These are phyloP conservation scores for Adansonia digitata DNA, from an alignment of 345 rosid genomes.

Conservation along the genomic window DNA sequence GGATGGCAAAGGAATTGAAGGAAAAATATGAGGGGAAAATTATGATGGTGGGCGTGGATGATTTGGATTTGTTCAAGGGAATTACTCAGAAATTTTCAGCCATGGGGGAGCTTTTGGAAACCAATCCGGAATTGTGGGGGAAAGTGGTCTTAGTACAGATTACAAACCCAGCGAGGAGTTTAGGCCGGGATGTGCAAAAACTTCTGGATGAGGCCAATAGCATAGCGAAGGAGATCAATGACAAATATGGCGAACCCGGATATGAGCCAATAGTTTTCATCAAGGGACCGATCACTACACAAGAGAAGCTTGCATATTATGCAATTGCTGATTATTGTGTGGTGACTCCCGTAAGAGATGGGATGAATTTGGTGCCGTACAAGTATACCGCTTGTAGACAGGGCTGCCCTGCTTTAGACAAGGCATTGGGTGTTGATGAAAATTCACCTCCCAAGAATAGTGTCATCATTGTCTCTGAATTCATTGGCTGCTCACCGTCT, in stretches of 20 bases:
- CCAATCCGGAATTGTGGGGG: constrained; percentile 35
- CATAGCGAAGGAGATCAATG: constrained; percentile 45
- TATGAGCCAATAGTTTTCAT: constrained; percentile 61
- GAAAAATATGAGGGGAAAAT: constrained; percentile 43
- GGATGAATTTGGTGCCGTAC: constrained; percentile 85
- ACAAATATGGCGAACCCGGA: constrained; percentile 44
- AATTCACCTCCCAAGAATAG: constrained; percentile 38
- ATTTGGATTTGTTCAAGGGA: constrained; percentile 77
- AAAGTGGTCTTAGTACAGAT: constrained; percentile 70
- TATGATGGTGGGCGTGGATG: constrained; percentile 73
- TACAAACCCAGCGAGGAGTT: constrained; percentile 73
- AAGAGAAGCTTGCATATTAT: constrained; percentile 64
- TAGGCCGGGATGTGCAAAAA: constrained; percentile 68
- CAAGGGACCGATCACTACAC: constrained; percentile 45
- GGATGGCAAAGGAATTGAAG: constrained; percentile 51
- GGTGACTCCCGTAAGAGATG: constrained; percentile 80
- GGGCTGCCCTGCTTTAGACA: constrained; percentile 56
- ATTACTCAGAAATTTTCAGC: constrained; percentile 69
- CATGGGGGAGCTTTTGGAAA: constrained; percentile 56
- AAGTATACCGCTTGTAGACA: constrained; percentile 71
- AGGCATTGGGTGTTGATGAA: constrained; percentile 43
- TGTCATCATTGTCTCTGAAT: constrained; percentile 73
- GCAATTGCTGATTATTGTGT: constrained; percentile 69
- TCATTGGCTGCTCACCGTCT: constrained; percentile 88
- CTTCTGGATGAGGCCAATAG: constrained; percentile 38